Conservation (phyloP, 2,329 filamentous ascomycete genomes). For the Alternaria metachromatica region DNA sequence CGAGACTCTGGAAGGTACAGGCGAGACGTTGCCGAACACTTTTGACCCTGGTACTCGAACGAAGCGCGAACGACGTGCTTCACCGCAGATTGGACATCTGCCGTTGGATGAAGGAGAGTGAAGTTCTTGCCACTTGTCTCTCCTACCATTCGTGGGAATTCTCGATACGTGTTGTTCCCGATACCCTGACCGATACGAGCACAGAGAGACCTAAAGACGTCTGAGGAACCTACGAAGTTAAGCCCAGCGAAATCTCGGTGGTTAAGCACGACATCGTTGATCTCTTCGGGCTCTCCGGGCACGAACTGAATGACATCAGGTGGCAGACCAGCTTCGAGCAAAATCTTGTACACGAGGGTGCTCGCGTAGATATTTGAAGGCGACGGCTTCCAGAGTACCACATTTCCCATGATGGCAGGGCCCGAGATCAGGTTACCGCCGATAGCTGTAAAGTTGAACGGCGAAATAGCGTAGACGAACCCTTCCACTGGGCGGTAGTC, state of each 20-base stretch:
- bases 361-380: slow-evolving; percentile 84
- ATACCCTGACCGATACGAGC: slow-evolving; percentile 82
- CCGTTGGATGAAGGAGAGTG: slow-evolving; percentile 77
- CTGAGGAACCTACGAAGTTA: slow-evolving; percentile 90
- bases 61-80: slow-evolving; percentile 82
- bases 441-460: slow-evolving; percentile 97
- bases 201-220: slow-evolving; percentile 86
- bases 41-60: slow-evolving; percentile 89
- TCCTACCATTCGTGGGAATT: slow-evolving; percentile 85
- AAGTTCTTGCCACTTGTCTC: slow-evolving; percentile 95
- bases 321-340: slow-evolving; percentile 89
- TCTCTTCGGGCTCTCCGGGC: slow-evolving; percentile 81
- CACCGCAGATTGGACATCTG: slow-evolving; percentile 77
- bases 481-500: slow-evolving; percentile 90
- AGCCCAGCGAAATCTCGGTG: slow-evolving; percentile 85
- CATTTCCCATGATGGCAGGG: slow-evolving; percentile 88
- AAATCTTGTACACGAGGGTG: slow-evolving; percentile 85
- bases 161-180: slow-evolving; percentile 77
- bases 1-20: slow-evolving; percentile 76
- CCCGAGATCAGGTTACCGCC: slow-evolving; percentile 82
- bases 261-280: slow-evolving; percentile 76
- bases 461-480: slow-evolving; percentile 90
- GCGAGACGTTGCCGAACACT: slow-evolving; percentile 83
- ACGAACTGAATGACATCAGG: slow-evolving; percentile 90
- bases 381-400: slow-evolving; percentile 93